A percentile compares a stretch with the other conserved stretches of the same genome.
phyloP scores from a whole-genome alignment of 2,329 filamentous ascomycete genomes.

The Colletotrichum musae region DNA sequence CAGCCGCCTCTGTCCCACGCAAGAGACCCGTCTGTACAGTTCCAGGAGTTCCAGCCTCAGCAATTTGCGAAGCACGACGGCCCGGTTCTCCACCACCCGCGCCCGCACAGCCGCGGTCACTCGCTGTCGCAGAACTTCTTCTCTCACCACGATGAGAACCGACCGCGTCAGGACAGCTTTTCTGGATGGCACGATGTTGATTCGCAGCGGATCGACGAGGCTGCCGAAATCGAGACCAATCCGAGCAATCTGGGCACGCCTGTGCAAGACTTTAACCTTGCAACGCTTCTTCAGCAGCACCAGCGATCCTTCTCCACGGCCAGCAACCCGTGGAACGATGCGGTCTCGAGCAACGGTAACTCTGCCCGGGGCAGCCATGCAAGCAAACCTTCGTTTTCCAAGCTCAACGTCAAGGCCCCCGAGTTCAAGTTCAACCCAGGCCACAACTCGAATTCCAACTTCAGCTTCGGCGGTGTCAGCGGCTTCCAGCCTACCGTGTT shows the following conservation, averaged over 20 bases:
- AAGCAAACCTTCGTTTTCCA: slow-evolving; percentile 80
- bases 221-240: slow-evolving; percentile 80
- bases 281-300: slow-evolving; percentile 60
- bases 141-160: slow-evolving; percentile 66
- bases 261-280: slow-evolving; percentile 64
- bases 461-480: slow-evolving; percentile 63
- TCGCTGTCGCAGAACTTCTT: slow-evolving; percentile 79
- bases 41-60: slow-evolving; percentile 55
- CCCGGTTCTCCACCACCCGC: slow-evolving; percentile 77
- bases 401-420: slow-evolving; percentile 89
- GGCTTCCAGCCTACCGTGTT: slow-evolving; percentile 65
- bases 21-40: slow-evolving; percentile 63
- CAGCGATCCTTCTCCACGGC: slow-evolving; percentile 68
- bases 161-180: slow-evolving; percentile 50
- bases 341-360: slow-evolving; percentile 56
- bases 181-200: slow-evolving; percentile 58
- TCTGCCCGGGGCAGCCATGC: slow-evolving; percentile 67
- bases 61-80: slow-evolving; percentile 70
- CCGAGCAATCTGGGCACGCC: slow-evolving; percentile 80
- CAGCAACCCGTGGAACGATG: slow-evolving; percentile 76
- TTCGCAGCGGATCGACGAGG: slow-evolving; percentile 62
- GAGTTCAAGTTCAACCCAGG: slow-evolving; percentile 85
- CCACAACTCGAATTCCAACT: slow-evolving; percentile 65
- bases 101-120: slow-evolving; percentile 81
- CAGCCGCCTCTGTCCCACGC: slow-evolving; percentile 51